phyloP scores from a whole-genome alignment of 805 yeast species.

The Saitoella complicata region DNA sequence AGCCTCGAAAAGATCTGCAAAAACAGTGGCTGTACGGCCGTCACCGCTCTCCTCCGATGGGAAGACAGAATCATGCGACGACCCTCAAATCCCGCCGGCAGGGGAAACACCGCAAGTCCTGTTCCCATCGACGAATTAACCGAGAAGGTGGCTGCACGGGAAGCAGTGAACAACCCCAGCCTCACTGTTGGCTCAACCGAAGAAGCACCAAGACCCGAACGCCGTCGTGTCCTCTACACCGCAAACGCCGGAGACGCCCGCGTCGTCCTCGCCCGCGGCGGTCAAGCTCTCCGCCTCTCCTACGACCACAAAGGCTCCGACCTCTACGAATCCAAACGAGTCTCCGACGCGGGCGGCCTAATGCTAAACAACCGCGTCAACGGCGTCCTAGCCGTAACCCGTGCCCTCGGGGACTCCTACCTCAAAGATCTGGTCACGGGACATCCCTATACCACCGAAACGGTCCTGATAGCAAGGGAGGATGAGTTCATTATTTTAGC shows the following conservation, averaged over 20 bases:
- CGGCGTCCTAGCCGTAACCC: constrained; percentile 86
- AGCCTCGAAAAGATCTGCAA: constrained; percentile 41
- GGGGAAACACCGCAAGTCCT: constrained; percentile 1
- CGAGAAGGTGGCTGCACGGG: constrained; percentile 6
- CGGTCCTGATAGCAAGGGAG: constrained; percentile 38
- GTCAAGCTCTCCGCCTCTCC: constrained; percentile 59
- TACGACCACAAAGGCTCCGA: constrained; percentile 93
- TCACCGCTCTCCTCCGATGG: constrained; percentile 82
- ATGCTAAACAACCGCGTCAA: constrained; percentile 83
- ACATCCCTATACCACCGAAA: constrained; percentile 80
- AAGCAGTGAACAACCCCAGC: not conserved
- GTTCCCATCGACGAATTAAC: constrained; percentile 1
- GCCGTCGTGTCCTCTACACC: constrained; percentile 60
- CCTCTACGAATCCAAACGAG: constrained; percentile 54
- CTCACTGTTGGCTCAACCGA: not conserved
- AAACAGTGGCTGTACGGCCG: constrained; percentile 87
- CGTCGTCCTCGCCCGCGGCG: constrained; percentile 59
- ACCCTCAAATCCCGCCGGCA: too few relatives aligned
- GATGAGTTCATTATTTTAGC: constrained; percentile 80
- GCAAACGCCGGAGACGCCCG: constrained; percentile 94
- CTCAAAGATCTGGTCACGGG: constrained; percentile 82
- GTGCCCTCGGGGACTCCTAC: constrained; percentile 87
- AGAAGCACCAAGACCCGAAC: not conserved
- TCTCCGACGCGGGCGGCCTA: constrained; percentile 66
- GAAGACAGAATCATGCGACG: constrained; percentile 25